phyloP scores from a whole-genome alignment of 177 flowering plant species.

The Vitis hybrid region DNA sequence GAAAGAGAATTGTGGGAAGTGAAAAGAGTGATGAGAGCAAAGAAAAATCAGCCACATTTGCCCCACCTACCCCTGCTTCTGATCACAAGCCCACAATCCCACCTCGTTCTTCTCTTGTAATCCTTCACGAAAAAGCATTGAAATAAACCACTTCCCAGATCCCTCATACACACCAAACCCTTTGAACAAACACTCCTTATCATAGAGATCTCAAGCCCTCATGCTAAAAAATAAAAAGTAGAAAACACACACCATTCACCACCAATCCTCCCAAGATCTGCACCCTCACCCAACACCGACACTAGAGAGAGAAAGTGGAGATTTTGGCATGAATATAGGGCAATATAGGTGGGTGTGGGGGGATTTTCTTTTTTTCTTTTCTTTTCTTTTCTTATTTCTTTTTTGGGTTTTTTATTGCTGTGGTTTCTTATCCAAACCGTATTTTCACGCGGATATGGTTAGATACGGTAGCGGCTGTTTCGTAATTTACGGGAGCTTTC shows the following conservation, averaged over 20 bases:
- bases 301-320: too few species aligned
- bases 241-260: too few species aligned
- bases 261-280: too few species aligned
- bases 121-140: constrained; percentile 24
- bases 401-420: too few species aligned
- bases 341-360: too few species aligned
- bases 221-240: background rate
- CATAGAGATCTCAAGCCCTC: background rate
- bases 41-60: constrained; percentile 69
- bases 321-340: too few species aligned
- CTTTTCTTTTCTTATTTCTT: too few species aligned
- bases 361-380: too few species aligned
- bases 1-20: too few species aligned
- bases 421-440: background rate
- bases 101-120: constrained; percentile 38
- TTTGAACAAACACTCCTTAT: too few species aligned
- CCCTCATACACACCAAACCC: constrained; percentile 54
- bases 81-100: constrained; percentile 69
- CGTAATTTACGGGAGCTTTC: background rate
- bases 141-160: constrained; percentile 31
- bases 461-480: constrained; percentile 1
- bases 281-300: too few species aligned
- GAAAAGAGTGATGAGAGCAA: too few species aligned
- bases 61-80: constrained; percentile 88
- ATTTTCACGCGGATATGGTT: background rate